phyloP scores from a whole-genome alignment of 164 flowering plant genomes.

The Annona squamosa region DNA sequence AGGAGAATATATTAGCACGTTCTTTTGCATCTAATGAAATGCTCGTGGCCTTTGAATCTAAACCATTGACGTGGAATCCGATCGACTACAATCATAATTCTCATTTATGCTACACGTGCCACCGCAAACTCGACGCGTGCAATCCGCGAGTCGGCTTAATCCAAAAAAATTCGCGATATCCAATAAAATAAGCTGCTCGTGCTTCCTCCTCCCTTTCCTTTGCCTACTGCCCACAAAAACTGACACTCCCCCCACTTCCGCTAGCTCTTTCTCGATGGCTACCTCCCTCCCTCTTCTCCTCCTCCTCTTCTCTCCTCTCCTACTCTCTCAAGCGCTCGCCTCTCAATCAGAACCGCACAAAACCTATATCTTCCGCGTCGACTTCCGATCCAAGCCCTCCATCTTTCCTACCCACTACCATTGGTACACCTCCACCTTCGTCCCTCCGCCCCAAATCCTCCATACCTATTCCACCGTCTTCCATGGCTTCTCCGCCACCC shows the following conservation, averaged over 20 bases:
- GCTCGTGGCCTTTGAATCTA: too few relatives aligned
- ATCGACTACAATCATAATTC: too few relatives aligned
- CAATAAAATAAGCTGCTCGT: too few relatives aligned
- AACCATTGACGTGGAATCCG: too few relatives aligned
- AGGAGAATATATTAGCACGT: too few relatives aligned
- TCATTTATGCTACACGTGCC: too few relatives aligned
- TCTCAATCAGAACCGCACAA: constrained; percentile 13
- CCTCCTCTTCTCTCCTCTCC: background rate
- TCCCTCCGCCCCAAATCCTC: constrained; percentile 42
- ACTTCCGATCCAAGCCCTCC: constrained; percentile 61
- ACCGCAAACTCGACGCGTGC: too few relatives aligned
- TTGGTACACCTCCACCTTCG: constrained; percentile 82
- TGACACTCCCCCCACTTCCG: background rate
- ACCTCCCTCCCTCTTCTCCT: background rate
- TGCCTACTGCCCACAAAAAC: too few relatives aligned
- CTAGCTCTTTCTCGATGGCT: background rate
- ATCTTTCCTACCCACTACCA: constrained; percentile 71
- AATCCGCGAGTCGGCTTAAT: too few relatives aligned
- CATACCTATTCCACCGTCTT: constrained; percentile 80
- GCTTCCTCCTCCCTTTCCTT: too few relatives aligned
- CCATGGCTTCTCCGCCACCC: constrained; percentile 82
- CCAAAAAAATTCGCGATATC: too few relatives aligned
- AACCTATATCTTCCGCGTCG: constrained; percentile 69
- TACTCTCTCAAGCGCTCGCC: constrained; percentile 8
- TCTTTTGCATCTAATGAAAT: too few relatives aligned